Base-by-base conservation (phyloP, 2,329 filamentous ascomycete species). In the Harringtonia aguacate region DNA sequence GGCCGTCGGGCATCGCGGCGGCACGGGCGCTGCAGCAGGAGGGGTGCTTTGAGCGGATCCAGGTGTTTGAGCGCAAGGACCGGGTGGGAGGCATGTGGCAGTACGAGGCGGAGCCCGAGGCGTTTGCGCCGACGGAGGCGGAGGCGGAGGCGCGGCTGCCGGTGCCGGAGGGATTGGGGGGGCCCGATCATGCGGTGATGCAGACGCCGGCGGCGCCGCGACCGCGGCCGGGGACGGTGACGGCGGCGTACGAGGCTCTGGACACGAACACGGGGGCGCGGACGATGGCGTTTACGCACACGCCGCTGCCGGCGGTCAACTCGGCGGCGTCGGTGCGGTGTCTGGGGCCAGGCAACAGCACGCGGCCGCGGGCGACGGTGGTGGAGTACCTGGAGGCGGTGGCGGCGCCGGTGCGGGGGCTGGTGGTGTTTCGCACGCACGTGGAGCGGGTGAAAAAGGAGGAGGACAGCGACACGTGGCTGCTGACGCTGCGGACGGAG, bases 361-460 rank as follows among this genome's bases (percentile, higher is more conserved):
- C 43, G 8, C 46, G 46, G n/a, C 42, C 42, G 10, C 36, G 46
- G 2, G 18, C 27, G n/a, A 24, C 31, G 8, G 38, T 47, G 17
- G 13, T 35, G 22, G 6, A 21, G 22, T 47, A 47, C 12, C 42
- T 46, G 3, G 41, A 43, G 29, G 28, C 20, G 13, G 8, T 44
- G 21, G 41, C 41, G 2, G 28, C 15, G n/a, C 45, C 45, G 6
- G 15, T 44, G 27, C 18, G 13, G 27, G 8, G n/a, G 2, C 14
- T 31, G 8, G 20, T 41, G 4, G 18, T 12, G 3, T 41, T 44
- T 20, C 21, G 17, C 12, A 47, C 45, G 14, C 27, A 29, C 3
- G 38, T 47, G 6, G 45, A 47, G 18, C 75, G 71, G 0, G 73
- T 79, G 4, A 77, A 80, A 53, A 57, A 63, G 0, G 63, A 69